These are phyloP conservation scores for Elsinoe perseae DNA, from an alignment of 2,329 filamentous ascomycete species.

Conservation along the genomic window DNA sequence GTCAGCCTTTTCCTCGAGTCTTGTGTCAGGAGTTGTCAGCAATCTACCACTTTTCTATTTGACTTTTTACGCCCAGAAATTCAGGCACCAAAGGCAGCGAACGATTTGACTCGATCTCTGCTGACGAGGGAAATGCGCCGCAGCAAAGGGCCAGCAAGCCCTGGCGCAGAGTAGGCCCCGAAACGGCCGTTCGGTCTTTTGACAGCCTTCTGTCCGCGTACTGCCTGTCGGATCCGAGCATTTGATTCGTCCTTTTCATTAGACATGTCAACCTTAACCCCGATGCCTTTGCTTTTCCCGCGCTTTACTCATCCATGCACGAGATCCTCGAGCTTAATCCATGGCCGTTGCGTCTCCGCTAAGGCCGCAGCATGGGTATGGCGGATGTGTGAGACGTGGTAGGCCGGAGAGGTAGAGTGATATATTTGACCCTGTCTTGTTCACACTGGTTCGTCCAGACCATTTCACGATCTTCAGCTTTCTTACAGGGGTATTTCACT, in stretches of 20 bases:
- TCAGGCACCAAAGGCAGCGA: constrained; percentile 5
- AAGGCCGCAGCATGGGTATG: constrained; percentile 6
- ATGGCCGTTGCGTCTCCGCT: background rate
- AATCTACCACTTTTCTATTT: constrained; percentile 8
- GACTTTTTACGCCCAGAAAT: background rate
- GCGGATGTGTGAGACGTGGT: background rate
- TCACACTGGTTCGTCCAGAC: background rate
- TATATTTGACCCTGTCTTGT: background rate
- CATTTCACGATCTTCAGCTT: constrained; percentile 8
- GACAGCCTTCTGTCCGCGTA: constrained; percentile 4
- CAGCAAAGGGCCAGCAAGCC: background rate
- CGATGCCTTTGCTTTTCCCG: background rate
- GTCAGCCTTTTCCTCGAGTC: constrained; percentile 9
- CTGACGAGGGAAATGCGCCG: background rate
- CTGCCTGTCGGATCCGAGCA: background rate
- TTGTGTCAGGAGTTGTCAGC: background rate
- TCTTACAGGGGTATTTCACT: background rate
- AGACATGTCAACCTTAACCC: background rate
- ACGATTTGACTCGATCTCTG: background rate
- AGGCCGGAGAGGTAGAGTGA: background rate
- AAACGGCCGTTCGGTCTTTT: constrained; percentile 2
- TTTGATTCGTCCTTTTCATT: background rate
- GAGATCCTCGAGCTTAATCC: background rate
- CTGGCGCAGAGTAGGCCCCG: background rate
- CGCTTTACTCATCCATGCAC: background rate